Percentiles rank a stretch among this genome's conserved stretches.
phyloP scores from a whole-genome alignment of 768 basidiomycete species.

The Fomitopsis pulvina region DNA sequence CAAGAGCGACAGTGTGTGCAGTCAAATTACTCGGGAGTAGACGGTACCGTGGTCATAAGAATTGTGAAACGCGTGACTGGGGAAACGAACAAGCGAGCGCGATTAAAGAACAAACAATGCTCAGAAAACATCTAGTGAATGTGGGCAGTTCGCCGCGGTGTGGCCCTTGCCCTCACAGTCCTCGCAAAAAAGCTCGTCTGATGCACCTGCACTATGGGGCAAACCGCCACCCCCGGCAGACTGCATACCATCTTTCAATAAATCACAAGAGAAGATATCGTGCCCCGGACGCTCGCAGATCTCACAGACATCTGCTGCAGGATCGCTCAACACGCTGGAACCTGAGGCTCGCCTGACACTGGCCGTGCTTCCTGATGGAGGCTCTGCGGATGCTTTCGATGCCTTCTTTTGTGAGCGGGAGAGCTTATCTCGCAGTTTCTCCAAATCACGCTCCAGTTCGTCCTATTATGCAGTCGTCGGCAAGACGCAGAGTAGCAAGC shows the following conservation, averaged over 20 bases:
- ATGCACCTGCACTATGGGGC: constrained; percentile 4
- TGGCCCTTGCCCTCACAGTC: constrained; percentile 85
- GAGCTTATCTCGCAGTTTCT: constrained; percentile 67
- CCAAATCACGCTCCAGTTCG: constrained; percentile 81
- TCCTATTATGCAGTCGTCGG: constrained; percentile 38
- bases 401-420: constrained; percentile 52
- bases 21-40: too few relatives aligned
- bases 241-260: constrained; percentile 52
- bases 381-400: constrained; percentile 38
- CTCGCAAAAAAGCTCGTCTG: constrained; percentile 55
- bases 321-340: too few relatives aligned
- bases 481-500: not conserved
- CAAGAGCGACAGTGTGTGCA: too few relatives aligned
- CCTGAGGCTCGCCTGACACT: too few relatives aligned
- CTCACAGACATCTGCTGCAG: constrained; percentile 71
- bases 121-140: constrained; percentile 84
- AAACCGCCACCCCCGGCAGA: not conserved
- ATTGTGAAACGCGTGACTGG: too few relatives aligned
- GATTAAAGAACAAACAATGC: too few relatives aligned
- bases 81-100: too few relatives aligned
- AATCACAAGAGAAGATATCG: constrained; percentile 79
- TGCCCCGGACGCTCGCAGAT: constrained; percentile 83
- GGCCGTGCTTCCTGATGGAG: constrained; percentile 16
- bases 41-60: too few relatives aligned
- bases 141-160: constrained; percentile 68